Base-by-base conservation (phyloP, 192 early-diverging fungal genomes). In the Cetraspora pellucida region DNA sequence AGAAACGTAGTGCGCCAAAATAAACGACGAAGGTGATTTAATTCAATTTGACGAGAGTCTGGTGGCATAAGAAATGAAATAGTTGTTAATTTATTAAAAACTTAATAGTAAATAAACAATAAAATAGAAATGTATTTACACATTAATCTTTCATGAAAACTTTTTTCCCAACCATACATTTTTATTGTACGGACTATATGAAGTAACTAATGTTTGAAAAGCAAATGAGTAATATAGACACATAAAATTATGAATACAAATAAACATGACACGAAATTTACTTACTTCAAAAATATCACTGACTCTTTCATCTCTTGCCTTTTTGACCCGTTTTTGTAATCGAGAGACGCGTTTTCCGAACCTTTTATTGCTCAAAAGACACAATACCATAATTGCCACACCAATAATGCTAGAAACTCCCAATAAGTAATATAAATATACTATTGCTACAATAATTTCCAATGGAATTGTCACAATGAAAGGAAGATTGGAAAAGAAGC, bases 121-220 rank as follows among this genome's bases (percentile, higher is more conserved):
- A 3, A 4, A 63, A 19, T 25, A 46, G 73, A 78, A 80, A 81
- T 81, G 2, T 84, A 87, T 75, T 82, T 83, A 70, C 81, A 87
- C 73, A 89, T 84, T 58, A 97, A 89, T 31, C 87, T 84, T 54
- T 88, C 83, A 52, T 92, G 78, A 79, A 97, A 93, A 30, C 83
- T 89, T 57, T 85, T 71, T 77, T 95, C 91, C 90, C 92, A 93
- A 37, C 89, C 91, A 76, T 94, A 91, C 58, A 96, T 87, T 81
- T 98, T 99, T 76, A 97, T 91, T 71, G 96, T 93, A 23, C 93
- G 89, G 46, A 99, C 95, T n/a, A 91, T 93, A 70, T 93, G 91
- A 66, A 85, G 70, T 37, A 85, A 74, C 74, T 76, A 66, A 30
- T 46, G 10, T 21, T 21, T 43, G 11, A 61, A 61, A 61, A 61